Conservation (phyloP, 2,329 filamentous ascomycete genomes). For the Phialophora expanda region DNA sequence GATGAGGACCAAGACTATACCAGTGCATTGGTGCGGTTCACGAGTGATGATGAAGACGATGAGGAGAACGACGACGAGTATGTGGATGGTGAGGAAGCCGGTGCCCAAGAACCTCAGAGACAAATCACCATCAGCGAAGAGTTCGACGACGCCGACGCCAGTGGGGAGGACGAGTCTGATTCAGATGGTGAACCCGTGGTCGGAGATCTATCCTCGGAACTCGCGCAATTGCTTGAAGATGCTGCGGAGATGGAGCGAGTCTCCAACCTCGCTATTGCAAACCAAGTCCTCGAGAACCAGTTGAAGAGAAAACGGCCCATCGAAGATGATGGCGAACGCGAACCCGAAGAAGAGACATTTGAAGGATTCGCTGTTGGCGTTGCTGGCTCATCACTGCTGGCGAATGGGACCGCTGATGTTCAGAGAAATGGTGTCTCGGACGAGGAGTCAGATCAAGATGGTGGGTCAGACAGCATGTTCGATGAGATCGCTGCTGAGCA, state of each 20-base stretch:
- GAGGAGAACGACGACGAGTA: slow-evolving; percentile 43
- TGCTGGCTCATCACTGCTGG: not conserved
- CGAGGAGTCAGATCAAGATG: slow-evolving; percentile 38
- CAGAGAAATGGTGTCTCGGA: slow-evolving; percentile 9
- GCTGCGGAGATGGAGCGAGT: slow-evolving; percentile 26
- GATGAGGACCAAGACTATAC: slow-evolving; percentile 8
- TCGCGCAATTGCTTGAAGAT: slow-evolving; percentile 32
- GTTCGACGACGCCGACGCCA: slow-evolving; percentile 41
- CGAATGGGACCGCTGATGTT: slow-evolving; percentile 1
- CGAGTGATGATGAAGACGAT: slow-evolving; percentile 36
- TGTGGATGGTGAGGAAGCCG: slow-evolving; percentile 26
- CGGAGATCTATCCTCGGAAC: slow-evolving; percentile 38
- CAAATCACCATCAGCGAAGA: slow-evolving; percentile 32
- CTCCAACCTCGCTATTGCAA: slow-evolving; percentile 4
- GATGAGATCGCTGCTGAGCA: slow-evolving; percentile 54
- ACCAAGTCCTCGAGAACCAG: slow-evolving; percentile 14
- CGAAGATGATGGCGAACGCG: slow-evolving; percentile 28
- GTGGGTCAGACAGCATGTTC: slow-evolving; percentile 47
- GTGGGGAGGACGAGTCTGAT: slow-evolving; percentile 36
- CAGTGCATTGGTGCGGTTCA: slow-evolving; percentile 32
- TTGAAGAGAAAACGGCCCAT: slow-evolving; percentile 32
- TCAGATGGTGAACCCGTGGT: slow-evolving; percentile 38
- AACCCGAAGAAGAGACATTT: slow-evolving; percentile 22
- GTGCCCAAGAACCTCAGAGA: slow-evolving; percentile 13
- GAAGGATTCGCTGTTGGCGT: slow-evolving; percentile 31